Evolutionary conservation across 805 yeast species (phyloP), one percentile per base, ranked within the genome.

Genomic region (Wickerhamomyces alni): DNA sequence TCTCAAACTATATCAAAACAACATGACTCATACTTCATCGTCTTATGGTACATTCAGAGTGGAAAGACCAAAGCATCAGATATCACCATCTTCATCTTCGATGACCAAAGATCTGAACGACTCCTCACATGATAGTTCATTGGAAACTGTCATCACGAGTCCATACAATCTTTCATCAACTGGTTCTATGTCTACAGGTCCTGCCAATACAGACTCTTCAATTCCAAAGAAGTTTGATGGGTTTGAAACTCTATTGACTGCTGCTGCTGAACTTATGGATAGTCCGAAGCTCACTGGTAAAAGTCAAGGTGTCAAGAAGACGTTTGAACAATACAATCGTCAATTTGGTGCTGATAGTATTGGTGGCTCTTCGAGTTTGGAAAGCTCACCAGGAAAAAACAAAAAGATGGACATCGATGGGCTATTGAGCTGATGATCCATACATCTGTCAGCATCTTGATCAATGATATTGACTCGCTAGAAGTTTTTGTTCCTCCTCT

Each of bases 231-330:
- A 40, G 7, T 46, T 39, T 35, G 49, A 45, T 35, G 51, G 52
- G 2, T 36, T 42, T 27, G 58, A 53, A 28, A 44, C 53, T 3
- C 40, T 54, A 8, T 36, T 51, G 30, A 47, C 41, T 32, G 59
- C 58, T 11, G 59, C 58, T 15, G 47, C 48, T 30, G 57, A 52
- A 26, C 44, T 54, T 46, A 39, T 47, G 35, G 43, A 47, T 5
- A 35, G 28, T 22, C 43, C 30, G 9, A 21, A 21, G 6, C 9
- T 21, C 9, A 7, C 24, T 9, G 24, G 24, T 7, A 27, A 13
- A 4, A 8, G n/a, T 22, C 19, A n/a, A 26, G 29, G 29, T 26
- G 13, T 26, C 29, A 26, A 26, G 15, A 6, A n/a, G 13, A 5
- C 24, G 6, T 9, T 21, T 21, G 24, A 21, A 21, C 24, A 21